These are phyloP conservation scores for Fagopyrum esculentum DNA, from an alignment of 148 eudicot genomes.

Conservation along the genomic window DNA sequence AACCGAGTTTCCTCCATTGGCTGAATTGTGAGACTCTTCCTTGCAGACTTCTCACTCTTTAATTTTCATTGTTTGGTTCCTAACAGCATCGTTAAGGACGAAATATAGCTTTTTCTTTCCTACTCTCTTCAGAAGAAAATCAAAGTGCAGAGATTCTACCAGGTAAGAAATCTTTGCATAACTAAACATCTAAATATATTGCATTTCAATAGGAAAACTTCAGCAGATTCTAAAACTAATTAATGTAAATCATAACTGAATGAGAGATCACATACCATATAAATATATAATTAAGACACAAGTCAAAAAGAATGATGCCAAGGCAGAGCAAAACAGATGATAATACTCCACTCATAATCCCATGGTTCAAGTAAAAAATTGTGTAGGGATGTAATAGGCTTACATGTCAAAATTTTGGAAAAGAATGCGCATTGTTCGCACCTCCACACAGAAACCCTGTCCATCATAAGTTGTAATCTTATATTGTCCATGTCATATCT, in stretches of 20 bases:
- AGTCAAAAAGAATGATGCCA: background rate
- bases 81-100: background rate
- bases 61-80: background rate
- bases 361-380: constrained; percentile 1
- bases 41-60: no score
- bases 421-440: constrained; percentile 83
- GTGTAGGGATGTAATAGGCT: constrained; percentile 22
- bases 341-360: background rate
- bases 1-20: no score
- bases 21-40: no score
- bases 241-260: background rate
- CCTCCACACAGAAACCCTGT: constrained; percentile 99
- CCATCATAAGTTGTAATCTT: constrained; percentile 15
- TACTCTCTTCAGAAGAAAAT: background rate
- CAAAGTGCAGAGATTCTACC: background rate
- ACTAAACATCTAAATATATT: background rate
- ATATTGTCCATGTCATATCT: background rate
- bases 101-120: background rate
- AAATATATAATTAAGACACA: background rate
- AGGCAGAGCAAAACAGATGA: background rate
- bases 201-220: background rate
- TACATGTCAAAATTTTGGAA: constrained; percentile 97
- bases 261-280: background rate
- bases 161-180: background rate
- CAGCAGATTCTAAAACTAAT: background rate